Conservation (phyloP, 1,139 yeast species). For the Blastobotrys indianensis region DNA sequence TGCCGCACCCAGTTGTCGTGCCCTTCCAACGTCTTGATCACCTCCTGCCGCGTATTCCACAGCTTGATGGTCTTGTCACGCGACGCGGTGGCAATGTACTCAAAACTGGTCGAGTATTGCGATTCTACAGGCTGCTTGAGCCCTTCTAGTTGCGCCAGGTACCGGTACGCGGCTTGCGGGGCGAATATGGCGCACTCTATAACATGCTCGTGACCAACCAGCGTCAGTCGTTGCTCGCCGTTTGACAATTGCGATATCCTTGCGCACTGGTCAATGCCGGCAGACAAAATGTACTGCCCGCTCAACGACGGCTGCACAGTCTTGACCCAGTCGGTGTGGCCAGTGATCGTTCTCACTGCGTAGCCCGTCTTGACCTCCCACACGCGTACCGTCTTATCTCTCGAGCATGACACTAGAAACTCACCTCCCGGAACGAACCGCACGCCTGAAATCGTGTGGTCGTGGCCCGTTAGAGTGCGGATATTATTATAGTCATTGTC, state of each 20-base stretch:
- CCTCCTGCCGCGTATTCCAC: constrained; percentile 71
- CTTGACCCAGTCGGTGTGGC: constrained; percentile 90
- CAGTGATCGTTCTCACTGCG: constrained; percentile 59
- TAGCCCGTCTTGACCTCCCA: constrained; percentile 77
- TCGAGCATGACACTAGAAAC: constrained; percentile 61
- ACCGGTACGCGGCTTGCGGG: constrained; percentile 47
- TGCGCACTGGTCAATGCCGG: constrained; percentile 76
- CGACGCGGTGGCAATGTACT: constrained; percentile 63
- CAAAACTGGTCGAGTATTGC: constrained; percentile 23
- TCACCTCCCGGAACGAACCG: constrained; percentile 45
- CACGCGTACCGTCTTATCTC: constrained; percentile 65
- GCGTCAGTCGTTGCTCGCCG: constrained; percentile 62
- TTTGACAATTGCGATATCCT: constrained; percentile 56
- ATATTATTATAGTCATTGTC: constrained; percentile 47
- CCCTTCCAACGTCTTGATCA: constrained; percentile 53
- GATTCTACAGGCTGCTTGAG: constrained; percentile 24
- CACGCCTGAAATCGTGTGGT: constrained; percentile 72
- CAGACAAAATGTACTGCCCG: constrained; percentile 62
- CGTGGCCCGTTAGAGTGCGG: constrained; percentile 79
- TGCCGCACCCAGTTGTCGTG: constrained; percentile 87
- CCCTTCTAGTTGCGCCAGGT: constrained; percentile 46
- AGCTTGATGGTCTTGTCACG: constrained; percentile 71
- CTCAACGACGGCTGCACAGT: constrained; percentile 46
- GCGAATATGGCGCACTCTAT: constrained; percentile 69
- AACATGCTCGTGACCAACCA: constrained; percentile 79